Evolutionary conservation across 106 monocot species (phyloP).

Genomic region (Phalaenopsis equestris): DNA sequence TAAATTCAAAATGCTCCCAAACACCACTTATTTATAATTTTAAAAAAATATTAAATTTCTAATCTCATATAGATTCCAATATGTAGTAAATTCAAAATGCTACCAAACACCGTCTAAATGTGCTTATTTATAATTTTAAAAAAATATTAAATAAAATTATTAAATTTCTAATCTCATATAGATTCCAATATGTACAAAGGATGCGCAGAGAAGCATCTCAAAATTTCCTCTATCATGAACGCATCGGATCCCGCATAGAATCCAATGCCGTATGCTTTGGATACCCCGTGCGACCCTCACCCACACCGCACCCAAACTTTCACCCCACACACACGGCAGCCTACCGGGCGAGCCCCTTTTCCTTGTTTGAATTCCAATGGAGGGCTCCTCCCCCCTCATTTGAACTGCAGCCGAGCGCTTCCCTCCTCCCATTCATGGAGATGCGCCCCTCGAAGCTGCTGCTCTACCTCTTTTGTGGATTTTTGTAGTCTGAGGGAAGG

Average conservation of each 20-base stretch:
- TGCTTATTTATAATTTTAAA: too few species aligned
- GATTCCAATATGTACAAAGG: too few species aligned
- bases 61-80: too few species aligned
- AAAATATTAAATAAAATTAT: too few species aligned
- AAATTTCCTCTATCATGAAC: too few species aligned
- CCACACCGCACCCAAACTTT: not conserved
- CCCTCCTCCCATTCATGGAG: not conserved
- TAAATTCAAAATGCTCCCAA: too few species aligned
- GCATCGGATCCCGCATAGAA: not conserved
- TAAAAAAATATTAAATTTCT: too few species aligned
- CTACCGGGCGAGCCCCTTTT: not conserved
- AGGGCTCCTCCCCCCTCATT: not conserved
- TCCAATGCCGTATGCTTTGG: not conserved
- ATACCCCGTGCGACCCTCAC: not conserved
- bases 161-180: too few species aligned
- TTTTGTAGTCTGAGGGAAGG: not conserved
- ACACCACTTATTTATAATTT: too few species aligned
- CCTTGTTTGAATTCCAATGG: not conserved
- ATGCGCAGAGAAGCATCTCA: too few species aligned
- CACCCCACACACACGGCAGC: not conserved
- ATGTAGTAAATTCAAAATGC: too few species aligned
- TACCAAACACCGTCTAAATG: too few species aligned
- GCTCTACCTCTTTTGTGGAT: not conserved
- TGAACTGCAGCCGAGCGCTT: constrained; percentile 1
- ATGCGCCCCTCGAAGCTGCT: not conserved